Base-by-base conservation (phyloP, 2,329 filamentous ascomycete genomes). In the Colletotrichum tamarilloi region DNA sequence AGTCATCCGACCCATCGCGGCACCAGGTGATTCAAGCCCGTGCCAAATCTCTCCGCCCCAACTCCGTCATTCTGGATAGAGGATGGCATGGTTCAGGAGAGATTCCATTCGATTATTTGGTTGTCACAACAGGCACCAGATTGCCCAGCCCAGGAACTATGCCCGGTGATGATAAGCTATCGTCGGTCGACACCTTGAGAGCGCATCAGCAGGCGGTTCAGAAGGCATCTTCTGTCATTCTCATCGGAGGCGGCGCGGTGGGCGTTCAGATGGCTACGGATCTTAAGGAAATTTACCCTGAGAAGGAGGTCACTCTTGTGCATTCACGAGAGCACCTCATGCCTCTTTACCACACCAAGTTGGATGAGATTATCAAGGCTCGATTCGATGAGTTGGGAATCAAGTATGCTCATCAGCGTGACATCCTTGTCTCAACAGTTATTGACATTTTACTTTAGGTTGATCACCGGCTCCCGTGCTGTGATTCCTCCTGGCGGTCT, bases 231-330 rank as follows among this genome's bases (percentile, higher is more conserved):
- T 71, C 63, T 4, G 77, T 84, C 53, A 81, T 81, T 3, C 71
- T 84, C 22, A 72, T 85, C 4, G 87, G 87, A 6, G 86, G 83
- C 4, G 87, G 87, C 1, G 83, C 87, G 3, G 87, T 87, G 0
- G 87, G 87, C 1, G 83, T 89, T 0, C 83, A 89, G 77, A 77
- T 88, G 60, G 85, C 85, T 0, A 80, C 82, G 1, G 87, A 89
- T 76, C 83, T 85, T 42, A 88, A 87, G 76, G 80, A 80, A 14
- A 77, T 82, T 1, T 87, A 84, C 76, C 85, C 85, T 0, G 81
- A 83, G 4, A 89, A 88, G 74, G 77, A 80, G 2, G 85, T 89
- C 1, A 84, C 82, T 0, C 77, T 89, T 4, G 77, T 89, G 0
- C 86, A 88, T 77, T 89, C 87, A 1, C 78, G 86, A 19, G 75